phyloP scores from a whole-genome alignment of 768 basidiomycete genomes.

The Coprinellus micaceus region DNA sequence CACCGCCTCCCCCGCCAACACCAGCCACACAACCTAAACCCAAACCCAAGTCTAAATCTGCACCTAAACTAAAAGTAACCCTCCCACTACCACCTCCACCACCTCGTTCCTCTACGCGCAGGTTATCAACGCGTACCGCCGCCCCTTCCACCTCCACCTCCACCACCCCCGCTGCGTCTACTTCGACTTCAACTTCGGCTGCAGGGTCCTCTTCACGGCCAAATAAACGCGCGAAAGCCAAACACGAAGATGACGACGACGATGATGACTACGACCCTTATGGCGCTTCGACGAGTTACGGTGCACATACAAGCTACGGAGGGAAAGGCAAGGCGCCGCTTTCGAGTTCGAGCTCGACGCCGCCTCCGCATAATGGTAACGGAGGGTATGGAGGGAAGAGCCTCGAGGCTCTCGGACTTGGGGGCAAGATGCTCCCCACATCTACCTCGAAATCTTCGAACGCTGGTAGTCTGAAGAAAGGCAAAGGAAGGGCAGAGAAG shows the following conservation, averaged over 20 bases:
- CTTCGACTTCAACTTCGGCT: background rate
- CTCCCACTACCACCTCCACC: background rate
- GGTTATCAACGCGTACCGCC: background rate
- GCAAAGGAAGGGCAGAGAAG: background rate
- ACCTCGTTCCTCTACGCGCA: background rate
- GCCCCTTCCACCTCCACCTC: background rate
- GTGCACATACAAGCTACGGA: no score
- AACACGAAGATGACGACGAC: background rate
- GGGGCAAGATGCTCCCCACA: no score
- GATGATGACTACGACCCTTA: background rate
- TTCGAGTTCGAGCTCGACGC: no score
- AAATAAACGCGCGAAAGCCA: background rate
- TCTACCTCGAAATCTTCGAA: background rate
- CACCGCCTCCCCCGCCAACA: background rate
- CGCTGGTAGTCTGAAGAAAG: conserved; percentile 4
- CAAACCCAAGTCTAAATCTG: background rate
- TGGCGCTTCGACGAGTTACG: no score
- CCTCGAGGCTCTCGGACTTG: no score
- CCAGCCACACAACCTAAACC: background rate
- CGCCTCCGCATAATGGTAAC: no score
- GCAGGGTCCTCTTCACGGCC: no score
- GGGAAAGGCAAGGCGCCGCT: no score
- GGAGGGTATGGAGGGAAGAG: no score
- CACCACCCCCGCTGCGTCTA: background rate
- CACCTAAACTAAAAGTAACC: background rate